Evolutionary conservation across 2,329 filamentous ascomycete genomes (phyloP), one percentile per base, ranked within the genome.

Genomic region (Arthrobotrys iridis): DNA sequence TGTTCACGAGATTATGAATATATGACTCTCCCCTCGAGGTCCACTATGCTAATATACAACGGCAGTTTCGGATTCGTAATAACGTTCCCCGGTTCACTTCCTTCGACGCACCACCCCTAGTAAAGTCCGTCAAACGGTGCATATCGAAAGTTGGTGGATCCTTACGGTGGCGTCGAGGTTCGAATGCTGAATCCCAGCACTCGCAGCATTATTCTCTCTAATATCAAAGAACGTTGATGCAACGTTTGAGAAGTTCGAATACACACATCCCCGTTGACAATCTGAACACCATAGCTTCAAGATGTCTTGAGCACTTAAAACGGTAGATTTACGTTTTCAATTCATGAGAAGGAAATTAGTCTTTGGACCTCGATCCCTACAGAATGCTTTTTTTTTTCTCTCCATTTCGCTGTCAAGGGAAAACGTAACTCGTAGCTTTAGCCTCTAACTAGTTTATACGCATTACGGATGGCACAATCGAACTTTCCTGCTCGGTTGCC

Each of bases 1-100:
- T 63, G 43, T 63, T 24, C 59, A 63, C 59, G 59, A 48, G 59
- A 46, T 63, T 48, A 50, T 50, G 28, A 30, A 40, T 46, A 45
- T 40, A 62, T 63, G 59, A 48, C 59, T 63, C 59, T 50, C 35
- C 10, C 11, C 4, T 33, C 15, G 30, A 46, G 40, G 41, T 46
- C 40, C 40, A 24, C 28, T 20, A 22, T 13, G 18, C 26, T 62
- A 26, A 62, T 43, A 41, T 30, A 43, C 24, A 57, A 62, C 35
- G 58, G 46, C 45, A 67, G 64, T 63, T 71, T 71, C 66, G 66
- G 66, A 71, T 71, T 64, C 66, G 66, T 71, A 71, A 71, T 58
- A 52, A 41, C 24, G 57, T 50, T 71, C 57, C 66, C 66, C 58
- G 58, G 66, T 71, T 63, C 48, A 63, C 15, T 40, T 46, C 48